Evolutionary conservation across 2,329 filamentous ascomycete genomes (phyloP).

Genomic region (Cytospora schulzeri): DNA sequence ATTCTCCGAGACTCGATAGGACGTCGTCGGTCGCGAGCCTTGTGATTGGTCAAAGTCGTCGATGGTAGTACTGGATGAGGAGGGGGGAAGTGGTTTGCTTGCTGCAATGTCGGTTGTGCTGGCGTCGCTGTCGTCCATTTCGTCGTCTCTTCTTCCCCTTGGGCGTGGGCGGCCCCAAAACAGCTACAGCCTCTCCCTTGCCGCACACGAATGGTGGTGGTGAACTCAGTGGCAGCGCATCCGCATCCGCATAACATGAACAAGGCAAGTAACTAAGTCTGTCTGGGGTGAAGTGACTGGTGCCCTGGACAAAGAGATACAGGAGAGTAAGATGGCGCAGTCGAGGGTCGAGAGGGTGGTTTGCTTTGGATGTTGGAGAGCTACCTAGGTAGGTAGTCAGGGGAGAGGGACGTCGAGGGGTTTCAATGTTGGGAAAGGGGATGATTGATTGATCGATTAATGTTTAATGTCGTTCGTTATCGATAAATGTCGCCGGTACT

Average conservation of each 20-base stretch:
- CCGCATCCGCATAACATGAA: not conserved
- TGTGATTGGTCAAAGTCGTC: conserved; percentile 8
- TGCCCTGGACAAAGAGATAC: too few species aligned
- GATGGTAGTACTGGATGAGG: conserved; percentile 19
- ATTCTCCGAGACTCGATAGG: conserved; percentile 18
- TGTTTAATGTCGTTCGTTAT: not conserved
- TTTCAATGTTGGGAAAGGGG: not conserved
- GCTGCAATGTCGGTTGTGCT: conserved; percentile 19
- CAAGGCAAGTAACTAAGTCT: too few species aligned
- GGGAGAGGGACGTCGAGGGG: not conserved
- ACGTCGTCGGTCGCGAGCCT: conserved; percentile 23
- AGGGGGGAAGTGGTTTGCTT: conserved; percentile 21
- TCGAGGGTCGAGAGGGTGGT: not conserved
- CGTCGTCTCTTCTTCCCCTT: conserved; percentile 1
- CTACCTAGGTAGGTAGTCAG: not conserved
- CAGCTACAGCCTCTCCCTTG: conserved; percentile 19
- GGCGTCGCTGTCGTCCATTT: conserved; percentile 20
- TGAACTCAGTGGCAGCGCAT: not conserved
- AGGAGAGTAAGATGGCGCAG: not conserved
- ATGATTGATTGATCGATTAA: too few species aligned
- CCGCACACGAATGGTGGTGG: not conserved
- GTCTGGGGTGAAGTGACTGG: not conserved
- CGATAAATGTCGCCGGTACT: not conserved
- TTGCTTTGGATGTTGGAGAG: not conserved
- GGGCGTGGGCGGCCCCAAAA: conserved; percentile 14